Evolutionary conservation across 352 stramenopile genomes (phyloP).

Genomic region (Phytopythium chamaehyphon): DNA sequence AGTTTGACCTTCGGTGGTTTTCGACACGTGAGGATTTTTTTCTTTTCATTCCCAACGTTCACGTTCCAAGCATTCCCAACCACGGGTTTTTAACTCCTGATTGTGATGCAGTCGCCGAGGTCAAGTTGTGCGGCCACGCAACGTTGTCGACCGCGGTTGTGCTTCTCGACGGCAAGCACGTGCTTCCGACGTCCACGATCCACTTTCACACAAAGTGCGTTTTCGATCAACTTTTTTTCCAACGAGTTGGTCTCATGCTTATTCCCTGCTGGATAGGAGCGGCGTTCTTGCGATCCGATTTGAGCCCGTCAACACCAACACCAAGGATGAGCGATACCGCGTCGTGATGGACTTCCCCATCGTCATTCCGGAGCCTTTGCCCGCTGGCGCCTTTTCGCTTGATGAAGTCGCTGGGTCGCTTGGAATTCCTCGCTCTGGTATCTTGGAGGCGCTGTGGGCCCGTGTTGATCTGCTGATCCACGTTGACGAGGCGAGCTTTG

Average conservation of each 20-base stretch:
- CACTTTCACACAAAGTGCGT: slow-evolving; percentile 54
- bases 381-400: slow-evolving; percentile 1
- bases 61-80: too few relatives aligned
- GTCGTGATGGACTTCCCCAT: slow-evolving; percentile 69
- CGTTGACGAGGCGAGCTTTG: slow-evolving; percentile 17
- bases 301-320: slow-evolving; percentile 4
- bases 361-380: slow-evolving; percentile 7
- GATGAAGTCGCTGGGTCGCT: slow-evolving; percentile 17
- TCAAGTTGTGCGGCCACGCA: slow-evolving; percentile 90
- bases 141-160: slow-evolving; percentile 85
- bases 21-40: slow-evolving; percentile 45
- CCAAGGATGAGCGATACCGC: slow-evolving; percentile 13
- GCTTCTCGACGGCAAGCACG: slow-evolving; percentile 56
- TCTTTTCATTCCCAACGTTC: background rate
- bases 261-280: slow-evolving; percentile 18
- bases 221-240: too few relatives aligned
- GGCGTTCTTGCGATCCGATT: slow-evolving; percentile 40
- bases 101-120: slow-evolving; percentile 34
- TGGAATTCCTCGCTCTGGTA: slow-evolving; percentile 7
- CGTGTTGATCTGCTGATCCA: slow-evolving; percentile 22
- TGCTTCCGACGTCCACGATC: slow-evolving; percentile 30
- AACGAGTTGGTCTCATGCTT: slow-evolving; percentile 14
- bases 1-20: slow-evolving; percentile 66
- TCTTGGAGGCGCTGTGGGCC: slow-evolving; percentile 21
- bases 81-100: too few relatives aligned